A percentile compares a stretch with the other conserved stretches of the same genome.
phyloP scores from a whole-genome alignment of 768 basidiomycete species.

The Tephrocybe sp. region DNA sequence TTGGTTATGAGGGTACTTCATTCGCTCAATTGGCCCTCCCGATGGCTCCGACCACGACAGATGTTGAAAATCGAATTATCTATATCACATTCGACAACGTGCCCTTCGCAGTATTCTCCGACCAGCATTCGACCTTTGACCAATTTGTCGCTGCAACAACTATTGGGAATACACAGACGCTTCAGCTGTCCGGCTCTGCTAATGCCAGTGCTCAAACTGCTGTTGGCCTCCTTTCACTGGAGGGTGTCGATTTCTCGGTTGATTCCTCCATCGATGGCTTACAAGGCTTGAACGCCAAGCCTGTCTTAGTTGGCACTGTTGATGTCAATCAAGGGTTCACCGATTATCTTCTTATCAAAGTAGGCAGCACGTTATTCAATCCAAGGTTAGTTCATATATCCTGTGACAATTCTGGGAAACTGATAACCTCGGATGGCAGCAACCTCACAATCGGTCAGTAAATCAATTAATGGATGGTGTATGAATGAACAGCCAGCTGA shows the following conservation, averaged over 20 bases:
- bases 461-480: slow-evolving; percentile 7
- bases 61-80: slow-evolving; percentile 62
- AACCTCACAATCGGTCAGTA: slow-evolving; percentile 43
- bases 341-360: slow-evolving; percentile 68
- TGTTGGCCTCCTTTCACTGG: slow-evolving; percentile 60
- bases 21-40: slow-evolving; percentile 66
- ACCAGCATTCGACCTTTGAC: slow-evolving; percentile 53
- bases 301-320: slow-evolving; percentile 54
- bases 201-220: slow-evolving; percentile 63
- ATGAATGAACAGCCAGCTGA: slow-evolving; percentile 23
- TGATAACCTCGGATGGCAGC: slow-evolving; percentile 19
- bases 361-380: slow-evolving; percentile 59
- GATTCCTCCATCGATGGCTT: slow-evolving; percentile 59
- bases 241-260: slow-evolving; percentile 59
- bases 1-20: slow-evolving; percentile 48
- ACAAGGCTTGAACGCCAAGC: slow-evolving; percentile 61
- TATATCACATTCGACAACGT: slow-evolving; percentile 58
- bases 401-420: slow-evolving; percentile 2
- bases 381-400: slow-evolving; percentile 46
- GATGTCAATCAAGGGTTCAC: slow-evolving; percentile 70
- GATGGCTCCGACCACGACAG: slow-evolving; percentile 54
- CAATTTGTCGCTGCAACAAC: slow-evolving; percentile 65
- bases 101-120: slow-evolving; percentile 55
- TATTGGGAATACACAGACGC: slow-evolving; percentile 39
- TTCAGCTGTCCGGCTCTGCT: slow-evolving; percentile 55